phyloP scores from a whole-genome alignment of 495 filamentous ascomycete genomes.

The Daldinia vernicosa region DNA sequence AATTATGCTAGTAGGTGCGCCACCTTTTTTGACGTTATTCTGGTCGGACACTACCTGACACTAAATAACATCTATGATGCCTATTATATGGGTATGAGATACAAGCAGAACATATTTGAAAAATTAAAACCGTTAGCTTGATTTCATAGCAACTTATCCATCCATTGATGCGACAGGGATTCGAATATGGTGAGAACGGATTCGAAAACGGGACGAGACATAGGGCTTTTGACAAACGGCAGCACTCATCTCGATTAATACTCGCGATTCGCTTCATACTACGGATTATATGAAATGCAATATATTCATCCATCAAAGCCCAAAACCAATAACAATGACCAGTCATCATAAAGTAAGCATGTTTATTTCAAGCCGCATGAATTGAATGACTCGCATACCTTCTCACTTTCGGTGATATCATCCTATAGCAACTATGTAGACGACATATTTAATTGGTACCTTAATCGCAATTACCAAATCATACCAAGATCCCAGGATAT shows the following conservation, averaged over 20 bases:
- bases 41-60: no score
- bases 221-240: background rate
- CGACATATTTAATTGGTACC: background rate
- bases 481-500: background rate
- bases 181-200: background rate
- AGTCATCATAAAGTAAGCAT: background rate
- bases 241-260: background rate
- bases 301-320: background rate
- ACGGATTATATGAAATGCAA: background rate
- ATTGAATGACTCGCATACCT: background rate
- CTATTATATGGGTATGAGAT: background rate
- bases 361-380: background rate
- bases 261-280: background rate
- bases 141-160: background rate
- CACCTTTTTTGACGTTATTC: no score
- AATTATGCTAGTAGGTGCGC: no score
- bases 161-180: background rate
- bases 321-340: background rate
- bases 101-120: background rate
- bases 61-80: background rate
- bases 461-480: background rate
- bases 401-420: background rate
- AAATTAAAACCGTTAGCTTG: background rate
- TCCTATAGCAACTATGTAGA: background rate
- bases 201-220: background rate